A percentile compares a stretch with the other conserved stretches of the same genome.
These are phyloP conservation scores for Ambrosia hybrid DNA, from an alignment of 140 eudicot species.

Conservation along the genomic window DNA sequence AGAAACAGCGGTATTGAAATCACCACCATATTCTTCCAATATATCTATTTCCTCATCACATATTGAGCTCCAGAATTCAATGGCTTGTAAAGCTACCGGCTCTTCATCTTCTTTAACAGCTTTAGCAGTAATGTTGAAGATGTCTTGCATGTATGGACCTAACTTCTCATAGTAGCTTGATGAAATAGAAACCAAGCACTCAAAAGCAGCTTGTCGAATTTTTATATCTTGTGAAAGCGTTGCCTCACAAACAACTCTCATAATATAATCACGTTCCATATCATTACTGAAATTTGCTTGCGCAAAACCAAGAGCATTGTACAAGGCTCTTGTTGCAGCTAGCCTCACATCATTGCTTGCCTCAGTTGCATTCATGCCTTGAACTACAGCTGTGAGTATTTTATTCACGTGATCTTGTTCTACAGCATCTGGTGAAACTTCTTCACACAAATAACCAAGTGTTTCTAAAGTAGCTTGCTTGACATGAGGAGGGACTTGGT, in stretches of 20 bases:
- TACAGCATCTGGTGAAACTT: constrained; percentile 79
- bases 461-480: constrained; percentile 92
- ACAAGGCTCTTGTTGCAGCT: constrained; percentile 82
- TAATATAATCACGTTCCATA: constrained; percentile 88
- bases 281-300: constrained; percentile 83
- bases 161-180: constrained; percentile 76
- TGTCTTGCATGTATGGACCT: constrained; percentile 80
- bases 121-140: constrained; percentile 78
- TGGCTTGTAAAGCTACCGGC: constrained; percentile 85
- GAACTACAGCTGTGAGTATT: constrained; percentile 83
- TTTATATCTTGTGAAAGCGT: constrained; percentile 69
- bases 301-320: constrained; percentile 84
- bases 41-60: constrained; percentile 95
- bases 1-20: constrained; percentile 71
- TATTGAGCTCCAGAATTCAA: constrained; percentile 88
- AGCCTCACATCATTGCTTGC: constrained; percentile 72
- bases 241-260: constrained; percentile 92
- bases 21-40: constrained; percentile 73
- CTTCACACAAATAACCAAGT: constrained; percentile 86
- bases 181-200: constrained; percentile 83
- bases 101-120: constrained; percentile 88
- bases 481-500: constrained; percentile 82
- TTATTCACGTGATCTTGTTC: constrained; percentile 90
- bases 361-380: constrained; percentile 81
- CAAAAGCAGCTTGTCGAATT: constrained; percentile 88